Conservation (phyloP, 2,329 filamentous ascomycete genomes). For the Microsporum ferrugineum region DNA sequence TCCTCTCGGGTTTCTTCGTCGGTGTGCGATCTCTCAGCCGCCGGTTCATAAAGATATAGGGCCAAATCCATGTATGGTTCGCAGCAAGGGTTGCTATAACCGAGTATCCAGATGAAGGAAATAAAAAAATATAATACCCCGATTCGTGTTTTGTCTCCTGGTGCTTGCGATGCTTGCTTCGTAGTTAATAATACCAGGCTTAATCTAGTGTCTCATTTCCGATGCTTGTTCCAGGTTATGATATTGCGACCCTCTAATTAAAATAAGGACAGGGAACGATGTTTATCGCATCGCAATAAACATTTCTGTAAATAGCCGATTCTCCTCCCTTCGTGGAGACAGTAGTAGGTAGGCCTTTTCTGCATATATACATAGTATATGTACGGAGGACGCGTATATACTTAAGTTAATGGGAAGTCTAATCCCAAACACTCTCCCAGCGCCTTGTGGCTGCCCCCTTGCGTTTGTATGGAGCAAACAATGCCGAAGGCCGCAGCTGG, state of each 20-base stretch:
- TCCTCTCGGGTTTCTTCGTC: not conserved
- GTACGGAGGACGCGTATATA: not conserved
- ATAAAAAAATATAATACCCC: not conserved
- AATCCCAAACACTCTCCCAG: not conserved
- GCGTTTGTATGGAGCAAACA: not conserved
- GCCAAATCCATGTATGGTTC: slow-evolving; percentile 4
- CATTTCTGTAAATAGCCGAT: slow-evolving; percentile 1
- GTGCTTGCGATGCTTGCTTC: not conserved
- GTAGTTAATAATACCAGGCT: slow-evolving; percentile 1
- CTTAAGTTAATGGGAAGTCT: not conserved
- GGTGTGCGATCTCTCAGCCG: not conserved
- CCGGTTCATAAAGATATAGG: not conserved
- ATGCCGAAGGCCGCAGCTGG: not conserved
- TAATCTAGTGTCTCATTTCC: not conserved
- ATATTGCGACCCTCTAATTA: slow-evolving; percentile 1
- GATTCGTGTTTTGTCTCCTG: not conserved
- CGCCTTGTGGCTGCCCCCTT: not conserved
- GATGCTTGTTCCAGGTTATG: slow-evolving; percentile 1
- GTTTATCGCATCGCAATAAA: not conserved
- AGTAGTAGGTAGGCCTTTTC: not conserved
- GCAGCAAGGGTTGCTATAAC: not conserved
- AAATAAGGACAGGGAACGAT: not conserved
- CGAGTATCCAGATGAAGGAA: not conserved
- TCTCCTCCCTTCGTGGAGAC: not conserved
- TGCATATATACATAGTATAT: not conserved